Conservation (phyloP, 495 filamentous ascomycete species). For the Tuber microsphaerosporum region DNA sequence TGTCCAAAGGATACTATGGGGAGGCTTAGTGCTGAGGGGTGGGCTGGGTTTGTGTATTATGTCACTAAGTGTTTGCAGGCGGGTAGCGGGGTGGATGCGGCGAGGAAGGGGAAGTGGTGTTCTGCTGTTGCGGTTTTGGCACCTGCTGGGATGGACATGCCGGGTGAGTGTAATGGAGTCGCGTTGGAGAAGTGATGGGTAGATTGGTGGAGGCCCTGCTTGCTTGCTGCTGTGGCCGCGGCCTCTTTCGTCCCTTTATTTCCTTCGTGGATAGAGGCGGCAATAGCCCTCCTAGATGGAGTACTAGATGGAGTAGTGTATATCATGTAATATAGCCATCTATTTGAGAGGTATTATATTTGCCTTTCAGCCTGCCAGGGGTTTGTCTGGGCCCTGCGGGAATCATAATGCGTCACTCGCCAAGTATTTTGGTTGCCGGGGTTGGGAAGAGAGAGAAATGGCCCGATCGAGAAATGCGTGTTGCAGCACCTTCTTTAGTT, state of each 20-base stretch:
- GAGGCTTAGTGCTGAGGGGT: too few species aligned
- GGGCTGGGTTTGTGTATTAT: background rate
- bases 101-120: background rate
- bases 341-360: background rate
- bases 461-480: background rate
- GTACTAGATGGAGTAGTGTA: background rate
- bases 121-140: background rate
- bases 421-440: background rate
- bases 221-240: background rate
- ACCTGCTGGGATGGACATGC: background rate
- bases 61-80: background rate
- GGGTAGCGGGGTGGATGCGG: background rate
- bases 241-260: background rate
- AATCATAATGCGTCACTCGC: background rate
- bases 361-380: background rate
- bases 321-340: background rate
- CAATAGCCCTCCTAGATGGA: background rate
- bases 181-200: background rate
- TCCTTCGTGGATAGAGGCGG: background rate
- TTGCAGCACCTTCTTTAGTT: background rate
- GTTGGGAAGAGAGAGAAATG: background rate
- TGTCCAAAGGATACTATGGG: too few species aligned
- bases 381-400: background rate
- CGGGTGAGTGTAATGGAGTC: background rate
- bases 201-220: background rate